These are phyloP conservation scores for Emergomyces africanus DNA, from an alignment of 2,329 filamentous ascomycete genomes.

Conservation along the genomic window DNA sequence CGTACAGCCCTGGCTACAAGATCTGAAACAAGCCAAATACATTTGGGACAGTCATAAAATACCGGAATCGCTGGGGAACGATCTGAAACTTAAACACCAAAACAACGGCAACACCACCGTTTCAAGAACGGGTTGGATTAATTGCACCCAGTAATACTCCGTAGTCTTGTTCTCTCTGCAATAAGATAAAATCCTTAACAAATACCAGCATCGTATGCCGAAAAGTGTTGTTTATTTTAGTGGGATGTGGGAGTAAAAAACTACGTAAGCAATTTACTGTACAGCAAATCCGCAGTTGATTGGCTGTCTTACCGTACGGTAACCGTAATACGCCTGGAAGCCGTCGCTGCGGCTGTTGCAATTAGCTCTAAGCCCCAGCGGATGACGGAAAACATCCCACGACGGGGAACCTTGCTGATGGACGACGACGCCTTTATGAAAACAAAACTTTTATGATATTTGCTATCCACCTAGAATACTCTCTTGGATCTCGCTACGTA, in stretches of 20 bases:
- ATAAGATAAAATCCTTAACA: neutral
- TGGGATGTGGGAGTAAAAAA: neutral
- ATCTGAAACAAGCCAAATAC: neutral
- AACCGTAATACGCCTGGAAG: neutral
- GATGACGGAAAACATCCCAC: neutral
- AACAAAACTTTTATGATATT: neutral
- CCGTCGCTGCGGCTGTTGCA: neutral
- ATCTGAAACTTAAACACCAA: neutral
- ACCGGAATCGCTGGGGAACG: neutral
- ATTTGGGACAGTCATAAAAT: neutral
- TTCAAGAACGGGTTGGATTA: neutral
- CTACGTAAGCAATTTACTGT: neutral
- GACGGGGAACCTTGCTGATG: neutral
- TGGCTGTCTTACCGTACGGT: neutral
- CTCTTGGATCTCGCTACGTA: neutral
- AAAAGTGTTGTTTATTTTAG: neutral
- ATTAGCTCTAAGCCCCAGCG: neutral
- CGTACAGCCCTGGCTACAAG: neutral
- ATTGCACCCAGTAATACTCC: neutral
- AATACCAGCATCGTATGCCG: neutral
- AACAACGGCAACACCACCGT: neutral
- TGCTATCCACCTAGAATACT: neutral
- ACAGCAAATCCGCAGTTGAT: neutral
- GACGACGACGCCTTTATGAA: neutral
- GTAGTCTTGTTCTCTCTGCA: neutral